These are phyloP conservation scores for Trichothecium roseum DNA, from an alignment of 2,329 filamentous ascomycete species.

Conservation along the genomic window DNA sequence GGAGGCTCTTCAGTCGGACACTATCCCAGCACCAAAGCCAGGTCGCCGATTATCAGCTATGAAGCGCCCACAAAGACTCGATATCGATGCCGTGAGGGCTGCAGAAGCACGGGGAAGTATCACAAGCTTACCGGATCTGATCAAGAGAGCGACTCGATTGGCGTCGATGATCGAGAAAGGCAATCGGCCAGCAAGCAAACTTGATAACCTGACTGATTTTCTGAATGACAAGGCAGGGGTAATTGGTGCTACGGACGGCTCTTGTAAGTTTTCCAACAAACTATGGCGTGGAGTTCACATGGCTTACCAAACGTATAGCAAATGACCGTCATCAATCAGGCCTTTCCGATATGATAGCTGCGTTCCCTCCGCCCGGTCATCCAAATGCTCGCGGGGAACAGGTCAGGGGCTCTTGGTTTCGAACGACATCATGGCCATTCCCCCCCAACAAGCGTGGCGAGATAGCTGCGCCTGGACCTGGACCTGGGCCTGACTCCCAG, in stretches of 20 bases:
- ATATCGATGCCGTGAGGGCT: constrained; percentile 72
- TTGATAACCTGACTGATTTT: constrained; percentile 43
- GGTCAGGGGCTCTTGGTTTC: constrained; percentile 36
- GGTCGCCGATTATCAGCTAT: constrained; percentile 40
- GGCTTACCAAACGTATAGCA: too few species aligned
- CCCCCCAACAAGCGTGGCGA: constrained; percentile 11
- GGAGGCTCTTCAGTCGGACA: not conserved
- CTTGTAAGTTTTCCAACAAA: constrained; percentile 19
- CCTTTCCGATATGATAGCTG: constrained; percentile 54
- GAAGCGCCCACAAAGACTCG: constrained; percentile 59
- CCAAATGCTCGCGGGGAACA: constrained; percentile 27
- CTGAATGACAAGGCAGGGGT: constrained; percentile 29
- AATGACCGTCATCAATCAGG: constrained; percentile 41
- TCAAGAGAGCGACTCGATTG: constrained; percentile 74
- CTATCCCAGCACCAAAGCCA: not conserved
- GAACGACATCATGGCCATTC: constrained; percentile 37
- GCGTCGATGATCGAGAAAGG: constrained; percentile 84
- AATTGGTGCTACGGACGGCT: constrained; percentile 27
- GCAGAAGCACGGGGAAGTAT: constrained; percentile 80
- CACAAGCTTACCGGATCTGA: constrained; percentile 86
- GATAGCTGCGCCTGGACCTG: constrained; percentile 8
- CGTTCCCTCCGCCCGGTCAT: constrained; percentile 53
- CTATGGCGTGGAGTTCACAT: not conserved
- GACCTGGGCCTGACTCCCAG: too few species aligned
- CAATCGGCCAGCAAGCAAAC: constrained; percentile 48